Evolutionary conservation across 345 rosid species (phyloP).

Genomic region (Dipteronia dyeriana): DNA sequence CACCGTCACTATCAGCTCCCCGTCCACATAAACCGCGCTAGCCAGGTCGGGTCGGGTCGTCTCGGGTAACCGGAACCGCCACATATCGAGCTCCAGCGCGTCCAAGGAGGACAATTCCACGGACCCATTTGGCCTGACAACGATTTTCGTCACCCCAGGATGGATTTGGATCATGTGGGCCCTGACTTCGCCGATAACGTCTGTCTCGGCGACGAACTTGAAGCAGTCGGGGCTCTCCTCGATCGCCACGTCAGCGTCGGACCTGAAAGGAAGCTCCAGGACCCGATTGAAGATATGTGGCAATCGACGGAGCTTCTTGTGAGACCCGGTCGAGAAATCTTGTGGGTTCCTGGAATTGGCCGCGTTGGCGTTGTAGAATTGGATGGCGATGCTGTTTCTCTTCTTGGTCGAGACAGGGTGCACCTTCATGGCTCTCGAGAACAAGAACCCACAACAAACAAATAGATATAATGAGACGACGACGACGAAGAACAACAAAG

Average conservation of each 20-base stretch:
- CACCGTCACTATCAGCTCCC: conserved; percentile 85
- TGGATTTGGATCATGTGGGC: conserved; percentile 82
- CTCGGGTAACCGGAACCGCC: conserved; percentile 92
- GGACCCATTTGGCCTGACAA: conserved; percentile 67
- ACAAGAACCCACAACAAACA: conserved; percentile 14
- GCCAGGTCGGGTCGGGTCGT: conserved; percentile 92
- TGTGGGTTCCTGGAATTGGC: conserved; percentile 17
- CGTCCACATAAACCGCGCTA: conserved; percentile 66
- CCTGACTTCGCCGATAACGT: conserved; percentile 62
- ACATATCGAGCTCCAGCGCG: conserved; percentile 85
- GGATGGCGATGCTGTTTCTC: conserved; percentile 66
- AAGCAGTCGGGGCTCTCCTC: conserved; percentile 79
- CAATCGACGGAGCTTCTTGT: conserved; percentile 85
- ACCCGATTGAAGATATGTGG: conserved; percentile 94
- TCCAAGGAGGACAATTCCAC: conserved; percentile 56
- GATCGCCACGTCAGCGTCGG: conserved; percentile 80
- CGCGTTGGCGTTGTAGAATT: conserved; percentile 36
- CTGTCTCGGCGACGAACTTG: conserved; percentile 83
- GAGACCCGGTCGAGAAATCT: conserved; percentile 33
- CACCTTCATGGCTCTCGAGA: conserved; percentile 64
- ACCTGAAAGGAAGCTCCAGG: conserved; percentile 86
- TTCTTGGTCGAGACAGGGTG: conserved; percentile 67
- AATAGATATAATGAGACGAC: conserved; percentile 30
- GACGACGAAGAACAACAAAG: conserved; percentile 24
- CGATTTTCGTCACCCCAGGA: conserved; percentile 89